These are phyloP conservation scores for Pythium monospermum DNA, from an alignment of 352 stramenopile species.

Conservation along the genomic window DNA sequence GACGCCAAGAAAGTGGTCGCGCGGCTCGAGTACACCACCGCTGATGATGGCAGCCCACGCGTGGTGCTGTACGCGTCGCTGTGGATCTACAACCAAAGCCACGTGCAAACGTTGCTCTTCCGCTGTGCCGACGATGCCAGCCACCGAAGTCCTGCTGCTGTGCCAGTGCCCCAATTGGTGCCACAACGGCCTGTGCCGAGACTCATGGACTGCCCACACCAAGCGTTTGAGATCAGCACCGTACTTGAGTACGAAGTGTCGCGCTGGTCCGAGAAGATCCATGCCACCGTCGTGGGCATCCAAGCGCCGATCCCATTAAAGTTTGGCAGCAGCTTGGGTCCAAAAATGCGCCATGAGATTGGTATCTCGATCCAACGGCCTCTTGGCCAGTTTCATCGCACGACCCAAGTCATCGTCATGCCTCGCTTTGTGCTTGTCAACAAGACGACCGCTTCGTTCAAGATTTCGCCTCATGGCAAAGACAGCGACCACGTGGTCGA, in stretches of 20 bases:
- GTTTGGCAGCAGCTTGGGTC: constrained; percentile 62
- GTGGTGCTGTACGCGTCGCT: constrained; percentile 80
- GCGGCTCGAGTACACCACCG: constrained; percentile 79
- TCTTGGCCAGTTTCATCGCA: constrained; percentile 83
- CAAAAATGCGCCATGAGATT: constrained; percentile 69
- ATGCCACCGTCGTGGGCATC: constrained; percentile 79
- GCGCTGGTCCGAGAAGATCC: constrained; percentile 84
- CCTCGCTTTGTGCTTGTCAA: constrained; percentile 87
- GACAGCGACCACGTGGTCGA: constrained; percentile 66
- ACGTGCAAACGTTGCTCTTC: constrained; percentile 74
- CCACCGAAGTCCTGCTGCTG: constrained; percentile 26
- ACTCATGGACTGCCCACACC: constrained; percentile 78
- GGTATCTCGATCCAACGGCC: constrained; percentile 84
- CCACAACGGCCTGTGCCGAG: constrained; percentile 60
- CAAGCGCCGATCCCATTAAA: constrained; percentile 77
- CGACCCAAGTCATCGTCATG: constrained; percentile 81
- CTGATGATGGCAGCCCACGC: constrained; percentile 76
- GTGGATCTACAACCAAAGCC: constrained; percentile 90
- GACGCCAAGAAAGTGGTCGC: constrained; percentile 61
- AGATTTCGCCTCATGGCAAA: constrained; percentile 61
- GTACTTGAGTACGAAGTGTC: constrained; percentile 81
- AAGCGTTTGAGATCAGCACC: constrained; percentile 85
- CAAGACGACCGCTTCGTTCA: constrained; percentile 70
- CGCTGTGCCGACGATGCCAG: constrained; percentile 62
- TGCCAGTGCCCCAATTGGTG: constrained; percentile 61